phyloP scores from a whole-genome alignment of 148 eudicot species.

The Persicaria maculosa region DNA sequence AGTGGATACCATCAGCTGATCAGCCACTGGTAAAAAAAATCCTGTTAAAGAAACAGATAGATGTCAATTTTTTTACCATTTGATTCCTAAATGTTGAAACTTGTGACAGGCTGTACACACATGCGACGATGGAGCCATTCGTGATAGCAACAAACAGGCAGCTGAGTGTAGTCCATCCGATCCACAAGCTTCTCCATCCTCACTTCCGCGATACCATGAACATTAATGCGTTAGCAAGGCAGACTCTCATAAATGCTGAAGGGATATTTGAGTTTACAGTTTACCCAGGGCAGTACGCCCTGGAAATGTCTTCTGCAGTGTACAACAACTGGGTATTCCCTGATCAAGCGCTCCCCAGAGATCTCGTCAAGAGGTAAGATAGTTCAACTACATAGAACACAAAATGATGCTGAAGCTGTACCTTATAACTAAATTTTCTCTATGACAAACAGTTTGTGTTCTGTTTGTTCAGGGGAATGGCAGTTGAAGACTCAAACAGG shows the following conservation, averaged over 20 bases:
- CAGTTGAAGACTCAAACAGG: conserved; percentile 49
- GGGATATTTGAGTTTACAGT: conserved; percentile 73
- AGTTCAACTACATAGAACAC: not conserved
- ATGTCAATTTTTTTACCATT: too few species aligned
- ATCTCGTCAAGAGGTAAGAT: conserved; percentile 71
- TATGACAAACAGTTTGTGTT: not conserved
- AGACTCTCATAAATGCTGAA: conserved; percentile 57
- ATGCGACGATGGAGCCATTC: conserved; percentile 71
- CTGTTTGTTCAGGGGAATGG: conserved; percentile 63
- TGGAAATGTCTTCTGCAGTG: conserved; percentile 46
- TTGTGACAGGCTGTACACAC: conserved; percentile 54
- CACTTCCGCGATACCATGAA: conserved; percentile 77
- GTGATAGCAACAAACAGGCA: conserved; percentile 72
- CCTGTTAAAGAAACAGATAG: not conserved
- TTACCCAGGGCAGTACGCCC: conserved; percentile 45
- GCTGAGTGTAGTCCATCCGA: conserved; percentile 76
- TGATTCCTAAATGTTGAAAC: not conserved
- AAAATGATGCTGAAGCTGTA: too few species aligned
- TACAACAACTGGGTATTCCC: conserved; percentile 67
- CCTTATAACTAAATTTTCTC: too few species aligned
- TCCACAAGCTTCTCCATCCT: conserved; percentile 72
- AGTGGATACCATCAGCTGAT: conserved; percentile 72
- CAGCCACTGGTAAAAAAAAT: conserved; percentile 62
- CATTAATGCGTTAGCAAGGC: conserved; percentile 61
- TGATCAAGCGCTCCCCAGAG: conserved; percentile 77